Base-by-base conservation (phyloP, 352 stramenopile species). In the Phytopythium chamaehyphon region DNA sequence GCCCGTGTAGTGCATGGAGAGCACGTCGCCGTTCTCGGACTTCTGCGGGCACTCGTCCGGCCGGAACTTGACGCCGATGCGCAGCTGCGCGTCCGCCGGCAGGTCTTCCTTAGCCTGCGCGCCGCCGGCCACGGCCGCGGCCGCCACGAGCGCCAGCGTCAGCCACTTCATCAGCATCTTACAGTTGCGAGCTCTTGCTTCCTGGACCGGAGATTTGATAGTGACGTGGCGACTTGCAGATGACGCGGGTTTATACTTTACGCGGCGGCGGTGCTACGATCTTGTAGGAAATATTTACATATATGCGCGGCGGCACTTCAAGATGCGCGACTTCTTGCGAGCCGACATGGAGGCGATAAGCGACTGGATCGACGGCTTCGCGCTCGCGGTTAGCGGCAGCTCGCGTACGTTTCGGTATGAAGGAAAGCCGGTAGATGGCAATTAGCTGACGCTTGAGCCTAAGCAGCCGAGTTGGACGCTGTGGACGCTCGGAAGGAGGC, bases 1-100 rank as follows among this genome's bases (percentile, higher is more conserved):
- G 38, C 97, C 97, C 42, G 90, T 97, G 86, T 98, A 98, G 77
- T 98, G 90, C 63, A 97, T 97, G 51, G 86, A 96, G 23, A 98
- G 80, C 62, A 94, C 86, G 61, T 93, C 85, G 26, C 92, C 92
- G 47, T 68, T 54, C 60, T 87, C 62, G 55, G 65, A 88, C 78
- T 90, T 92, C 55, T 78, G 66, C 12, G 58, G 55, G 65, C 84
- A 93, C 36, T 63, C 63, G 47, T 88, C 65, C 1, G 84, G 84
- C 22, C 83, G 77, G 60, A 72, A 82, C 62, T 93, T 95, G 54
- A 91, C 78, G 57, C 81, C 83, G 18, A 92, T 73, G 51, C 81
- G 83, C 36, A 94, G 68, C 69, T 76, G 64, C 1, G 79, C 81
- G 51, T 88, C 59, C 19, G 75, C 51, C 21, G 83, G 61, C 18